Evolutionary conservation across 768 basidiomycete genomes (phyloP).

Genomic region (Gloeostereum incarnatum): DNA sequence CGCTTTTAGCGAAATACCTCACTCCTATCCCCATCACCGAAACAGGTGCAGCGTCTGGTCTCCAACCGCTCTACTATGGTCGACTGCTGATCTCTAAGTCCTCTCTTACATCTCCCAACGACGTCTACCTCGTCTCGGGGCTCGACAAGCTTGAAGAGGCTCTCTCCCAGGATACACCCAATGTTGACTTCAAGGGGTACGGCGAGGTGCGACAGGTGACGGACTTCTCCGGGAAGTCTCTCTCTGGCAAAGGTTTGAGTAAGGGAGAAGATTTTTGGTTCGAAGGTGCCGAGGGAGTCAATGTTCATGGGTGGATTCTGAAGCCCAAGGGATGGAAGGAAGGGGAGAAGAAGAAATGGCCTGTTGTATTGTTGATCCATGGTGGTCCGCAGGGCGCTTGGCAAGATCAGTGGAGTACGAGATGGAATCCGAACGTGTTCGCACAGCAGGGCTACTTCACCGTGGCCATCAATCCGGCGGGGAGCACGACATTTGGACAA

Average conservation of each 20-base stretch:
- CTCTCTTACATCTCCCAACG: slow-evolving; percentile 72
- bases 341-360: slow-evolving; percentile 66
- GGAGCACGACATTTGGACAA: slow-evolving; percentile 91
- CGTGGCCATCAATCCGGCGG: slow-evolving; percentile 87
- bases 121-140: slow-evolving; percentile 56
- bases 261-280: slow-evolving; percentile 84
- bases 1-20: slow-evolving; percentile 33
- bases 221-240: slow-evolving; percentile 42
- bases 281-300: slow-evolving; percentile 63
- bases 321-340: slow-evolving; percentile 72
- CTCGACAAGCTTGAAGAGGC: slow-evolving; percentile 34
- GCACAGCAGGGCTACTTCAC: slow-evolving; percentile 85
- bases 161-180: slow-evolving; percentile 20
- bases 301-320: slow-evolving; percentile 80
- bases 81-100: slow-evolving; percentile 66
- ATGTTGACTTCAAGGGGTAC: slow-evolving; percentile 18
- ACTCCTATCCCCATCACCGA: slow-evolving; percentile 54
- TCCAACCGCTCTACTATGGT: slow-evolving; percentile 51
- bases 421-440: slow-evolving; percentile 91
- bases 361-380: slow-evolving; percentile 73
- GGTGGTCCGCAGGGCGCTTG: slow-evolving; percentile 81
- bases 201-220: slow-evolving; percentile 51
- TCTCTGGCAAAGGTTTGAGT: slow-evolving; percentile 50
- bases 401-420: slow-evolving; percentile 85
- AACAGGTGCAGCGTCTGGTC: slow-evolving; percentile 44